These are phyloP conservation scores for Yarrowia hollandica DNA, from an alignment of 805 yeast species.

Conservation along the genomic window DNA sequence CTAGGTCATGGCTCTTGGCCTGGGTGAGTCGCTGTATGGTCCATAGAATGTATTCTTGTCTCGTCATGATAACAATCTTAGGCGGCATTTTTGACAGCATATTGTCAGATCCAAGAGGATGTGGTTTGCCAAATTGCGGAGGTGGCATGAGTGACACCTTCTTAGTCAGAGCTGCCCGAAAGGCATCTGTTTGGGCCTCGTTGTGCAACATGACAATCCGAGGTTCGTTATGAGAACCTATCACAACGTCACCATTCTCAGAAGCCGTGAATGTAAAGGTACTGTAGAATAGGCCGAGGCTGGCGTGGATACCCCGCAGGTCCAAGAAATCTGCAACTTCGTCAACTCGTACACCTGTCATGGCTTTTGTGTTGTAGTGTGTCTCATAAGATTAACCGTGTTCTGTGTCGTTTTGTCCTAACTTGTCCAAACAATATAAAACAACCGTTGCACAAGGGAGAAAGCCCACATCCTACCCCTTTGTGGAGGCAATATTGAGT, in stretches of 20 bases:
- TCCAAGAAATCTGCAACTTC: neutral
- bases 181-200: neutral
- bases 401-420: too few relatives aligned
- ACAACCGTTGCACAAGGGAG: too few relatives aligned
- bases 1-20: neutral
- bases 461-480: too few relatives aligned
- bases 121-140: neutral
- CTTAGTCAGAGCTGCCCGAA: neutral
- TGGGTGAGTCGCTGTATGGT: neutral
- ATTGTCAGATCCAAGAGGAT: neutral
- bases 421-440: too few relatives aligned
- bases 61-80: neutral
- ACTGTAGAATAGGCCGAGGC: neutral
- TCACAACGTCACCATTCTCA: neutral
- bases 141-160: neutral
- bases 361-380: neutral
- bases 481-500: too few relatives aligned
- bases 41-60: neutral
- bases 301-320: neutral
- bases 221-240: neutral
- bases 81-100: neutral
- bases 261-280: neutral
- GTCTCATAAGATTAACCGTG: too few relatives aligned
- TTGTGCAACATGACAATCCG: neutral
- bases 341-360: neutral